Percentiles rank a stretch among this genome's conserved stretches.
These are phyloP conservation scores for Musa balbisiana DNA, from an alignment of 202 grass and related monocot genomes.

Conservation along the genomic window DNA sequence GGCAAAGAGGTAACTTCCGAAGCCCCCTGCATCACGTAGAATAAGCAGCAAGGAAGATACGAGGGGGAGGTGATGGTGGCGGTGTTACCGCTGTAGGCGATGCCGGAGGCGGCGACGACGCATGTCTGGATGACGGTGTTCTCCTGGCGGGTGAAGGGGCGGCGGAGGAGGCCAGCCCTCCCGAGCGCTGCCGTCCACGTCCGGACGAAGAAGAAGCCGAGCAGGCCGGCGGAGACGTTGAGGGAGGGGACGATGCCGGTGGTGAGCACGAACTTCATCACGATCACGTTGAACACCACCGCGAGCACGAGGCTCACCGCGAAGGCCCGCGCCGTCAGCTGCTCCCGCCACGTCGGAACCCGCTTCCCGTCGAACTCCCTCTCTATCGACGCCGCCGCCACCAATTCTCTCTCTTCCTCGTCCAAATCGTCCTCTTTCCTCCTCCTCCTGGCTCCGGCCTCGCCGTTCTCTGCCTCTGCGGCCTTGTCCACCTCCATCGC, in stretches of 20 bases:
- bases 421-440: background rate
- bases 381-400: conserved; percentile 24
- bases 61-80: background rate
- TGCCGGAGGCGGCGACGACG: conserved; percentile 18
- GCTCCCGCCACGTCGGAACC: conserved; percentile 35
- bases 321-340: conserved; percentile 30
- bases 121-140: conserved; percentile 72
- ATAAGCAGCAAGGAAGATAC: background rate
- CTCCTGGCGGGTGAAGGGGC: conserved; percentile 49
- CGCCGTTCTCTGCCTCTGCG: background rate
- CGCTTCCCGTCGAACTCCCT: conserved; percentile 33
- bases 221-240: conserved; percentile 37
- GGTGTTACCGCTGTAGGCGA: conserved; percentile 28
- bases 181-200: conserved; percentile 55
- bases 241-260: conserved; percentile 40
- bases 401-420: background rate
- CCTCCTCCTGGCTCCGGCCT: background rate
- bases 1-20: conserved; percentile 44
- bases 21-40: conserved; percentile 23
- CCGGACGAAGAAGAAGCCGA: conserved; percentile 51
- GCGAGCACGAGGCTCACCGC: conserved; percentile 25
- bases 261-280: conserved; percentile 43
- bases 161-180: conserved; percentile 36
- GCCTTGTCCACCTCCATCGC: background rate
- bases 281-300: conserved; percentile 41